Conservation (phyloP, 169 alveolate species). For the Eimeria zaria region DNA sequence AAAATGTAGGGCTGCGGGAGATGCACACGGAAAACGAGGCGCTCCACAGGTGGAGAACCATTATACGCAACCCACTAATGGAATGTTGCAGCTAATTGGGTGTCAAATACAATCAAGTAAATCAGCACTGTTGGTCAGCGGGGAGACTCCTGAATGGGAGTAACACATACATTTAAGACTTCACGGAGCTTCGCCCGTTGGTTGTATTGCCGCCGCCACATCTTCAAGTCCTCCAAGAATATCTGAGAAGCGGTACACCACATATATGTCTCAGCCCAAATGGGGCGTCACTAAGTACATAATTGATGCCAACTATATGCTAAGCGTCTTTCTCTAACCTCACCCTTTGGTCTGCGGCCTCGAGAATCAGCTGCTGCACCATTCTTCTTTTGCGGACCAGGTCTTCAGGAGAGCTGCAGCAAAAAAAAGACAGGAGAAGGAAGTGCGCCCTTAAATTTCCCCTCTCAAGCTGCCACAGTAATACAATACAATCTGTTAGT, state of each 20-base stretch:
- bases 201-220: conserved; percentile 46
- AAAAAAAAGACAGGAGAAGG: not conserved
- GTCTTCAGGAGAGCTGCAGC: conserved; percentile 39
- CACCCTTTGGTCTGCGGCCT: conserved; percentile 35
- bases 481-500: not conserved
- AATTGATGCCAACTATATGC: not conserved
- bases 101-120: not conserved
- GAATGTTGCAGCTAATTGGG: not conserved
- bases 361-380: conserved; percentile 28
- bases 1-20: conserved; percentile 32
- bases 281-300: not conserved
- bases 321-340: conserved; percentile 12
- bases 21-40: not conserved
- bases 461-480: conserved; percentile 5
- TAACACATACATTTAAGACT: conserved; percentile 12
- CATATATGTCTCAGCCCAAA: not conserved
- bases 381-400: not conserved
- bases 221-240: conserved; percentile 36
- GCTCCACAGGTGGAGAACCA: not conserved
- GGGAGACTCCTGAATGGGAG: no score
- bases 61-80: not conserved
- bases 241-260: not conserved
- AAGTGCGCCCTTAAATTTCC: not conserved
- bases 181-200: conserved; percentile 46
- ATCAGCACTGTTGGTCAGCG: not conserved